A percentile compares a stretch with the other conserved stretches of the same genome.
Evolutionary conservation across 768 basidiomycete species (phyloP).

Genomic region (Clathrus columnatus): DNA sequence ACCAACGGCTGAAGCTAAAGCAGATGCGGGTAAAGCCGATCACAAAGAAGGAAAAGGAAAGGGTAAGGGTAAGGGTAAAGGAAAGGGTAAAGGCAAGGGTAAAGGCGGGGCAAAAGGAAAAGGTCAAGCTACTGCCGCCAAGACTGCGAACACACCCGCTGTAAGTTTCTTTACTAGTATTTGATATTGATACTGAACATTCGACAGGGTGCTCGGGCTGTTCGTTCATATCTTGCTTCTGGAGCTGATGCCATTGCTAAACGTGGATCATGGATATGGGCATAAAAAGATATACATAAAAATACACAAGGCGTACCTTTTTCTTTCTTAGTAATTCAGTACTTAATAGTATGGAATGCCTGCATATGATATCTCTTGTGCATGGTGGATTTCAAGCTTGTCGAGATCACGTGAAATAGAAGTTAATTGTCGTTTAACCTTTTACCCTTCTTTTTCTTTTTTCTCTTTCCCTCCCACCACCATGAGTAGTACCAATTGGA

Average conservation of each 20-base stretch:
- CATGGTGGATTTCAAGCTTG: too few species aligned
- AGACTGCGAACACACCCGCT: conserved; percentile 13
- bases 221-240: conserved; percentile 25
- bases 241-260: neutral
- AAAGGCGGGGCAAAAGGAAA: neutral
- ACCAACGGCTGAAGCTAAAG: conserved; percentile 14
- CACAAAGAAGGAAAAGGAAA: neutral
- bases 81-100: neutral
- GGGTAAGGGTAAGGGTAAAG: neutral
- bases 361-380: too few species aligned
- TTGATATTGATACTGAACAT: neutral
- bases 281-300: too few species aligned
- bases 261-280: conserved; percentile 9
- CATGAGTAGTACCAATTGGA: too few species aligned
- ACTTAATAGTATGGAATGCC: too few species aligned
- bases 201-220: conserved; percentile 32
- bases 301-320: too few species aligned
- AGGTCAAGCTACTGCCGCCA: conserved; percentile 6
- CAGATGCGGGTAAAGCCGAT: too few species aligned
- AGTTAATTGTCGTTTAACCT: too few species aligned
- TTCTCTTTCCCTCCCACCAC: too few species aligned
- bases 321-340: too few species aligned
- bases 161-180: conserved; percentile 12
- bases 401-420: too few species aligned
- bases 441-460: too few species aligned